Base-by-base conservation (phyloP, 768 basidiomycete species). In the Trametes punicea region DNA sequence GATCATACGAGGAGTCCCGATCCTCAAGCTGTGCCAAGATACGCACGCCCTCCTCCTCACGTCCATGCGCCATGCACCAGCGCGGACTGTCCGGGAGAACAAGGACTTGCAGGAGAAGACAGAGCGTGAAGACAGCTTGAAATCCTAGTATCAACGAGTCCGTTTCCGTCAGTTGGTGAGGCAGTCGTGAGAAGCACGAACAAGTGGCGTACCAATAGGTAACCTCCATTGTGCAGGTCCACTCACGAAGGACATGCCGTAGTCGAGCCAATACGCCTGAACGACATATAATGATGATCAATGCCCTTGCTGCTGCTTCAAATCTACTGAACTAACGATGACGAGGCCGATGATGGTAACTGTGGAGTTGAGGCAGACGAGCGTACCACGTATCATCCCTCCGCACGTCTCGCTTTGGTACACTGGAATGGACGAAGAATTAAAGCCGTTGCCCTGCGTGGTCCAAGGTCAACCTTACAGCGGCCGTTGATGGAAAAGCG, bases 191-290 rank as follows among this genome's bases (percentile, higher is more conserved):
- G 20, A 29, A 6, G 64, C 6, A 11, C 45, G 1, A n/a, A n/a
- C n/a, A n/a, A n/a, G n/a, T n/a, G n/a, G n/a, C n/a, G n/a, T 30
- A 47, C 64, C 62, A 25, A 65, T 62, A 10, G 67, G 67, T 10
- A 66, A 52, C 9, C 61, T 55, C 63, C 63, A 68, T 36, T 67
- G 64, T 2, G 54, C 46, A 0, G 63, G 61, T 13, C 66, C 71
- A 34, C 64, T 54, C 15, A 73, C 69, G 46, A 70, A 74, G 29
- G 71, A 74, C 60, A 76, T 64, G 6, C 74, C 74, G 42, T 74
- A 76, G 61, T 75, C 73, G 15, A 76, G 59, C 74, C 73, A 74
- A 50, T 75, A 74, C 16, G 74, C 70, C 70, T 73, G 39, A 1
- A 45, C 10, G 16, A 45, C 33, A 10, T 9, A 21, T 3, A 33